These are phyloP conservation scores for Solanum dulcamara DNA, from an alignment of 257 asterid genomes.

Conservation along the genomic window DNA sequence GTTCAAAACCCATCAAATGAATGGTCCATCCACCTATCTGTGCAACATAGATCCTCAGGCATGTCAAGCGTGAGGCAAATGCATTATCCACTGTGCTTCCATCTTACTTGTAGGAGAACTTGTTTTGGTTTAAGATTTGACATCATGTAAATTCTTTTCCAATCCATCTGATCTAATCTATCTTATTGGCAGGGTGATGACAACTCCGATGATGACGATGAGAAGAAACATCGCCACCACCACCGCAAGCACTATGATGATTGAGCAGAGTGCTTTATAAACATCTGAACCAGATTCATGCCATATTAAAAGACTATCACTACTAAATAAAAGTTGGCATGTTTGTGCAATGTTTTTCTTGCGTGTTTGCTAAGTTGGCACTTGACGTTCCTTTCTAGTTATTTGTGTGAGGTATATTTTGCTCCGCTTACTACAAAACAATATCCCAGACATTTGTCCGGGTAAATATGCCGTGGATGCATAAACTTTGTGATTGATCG, in stretches of 20 bases:
- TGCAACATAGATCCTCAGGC: neutral
- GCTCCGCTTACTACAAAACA: neutral
- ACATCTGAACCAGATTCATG: neutral
- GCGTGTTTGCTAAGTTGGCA: neutral
- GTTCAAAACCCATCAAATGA: neutral
- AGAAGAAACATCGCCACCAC: conserved; percentile 7
- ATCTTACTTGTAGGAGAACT: neutral
- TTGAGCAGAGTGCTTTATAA: neutral
- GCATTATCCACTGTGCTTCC: neutral
- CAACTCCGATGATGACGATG: conserved; percentile 21
- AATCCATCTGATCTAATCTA: neutral
- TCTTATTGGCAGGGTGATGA: conserved; percentile 23
- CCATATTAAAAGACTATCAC: neutral
- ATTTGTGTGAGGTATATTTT: neutral
- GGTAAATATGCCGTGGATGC: neutral
- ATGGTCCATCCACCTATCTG: neutral
- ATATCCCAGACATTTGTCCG: neutral
- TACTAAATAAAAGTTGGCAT: conserved; percentile 7
- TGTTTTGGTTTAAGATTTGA: neutral
- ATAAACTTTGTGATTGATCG: neutral
- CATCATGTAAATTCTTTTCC: neutral
- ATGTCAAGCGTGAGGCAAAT: neutral
- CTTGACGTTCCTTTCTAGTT: neutral
- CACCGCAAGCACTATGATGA: conserved; percentile 43
- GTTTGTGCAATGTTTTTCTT: neutral